Base-by-base conservation (phyloP, 2,329 filamentous ascomycete genomes). In the Aschersonia sp. region DNA sequence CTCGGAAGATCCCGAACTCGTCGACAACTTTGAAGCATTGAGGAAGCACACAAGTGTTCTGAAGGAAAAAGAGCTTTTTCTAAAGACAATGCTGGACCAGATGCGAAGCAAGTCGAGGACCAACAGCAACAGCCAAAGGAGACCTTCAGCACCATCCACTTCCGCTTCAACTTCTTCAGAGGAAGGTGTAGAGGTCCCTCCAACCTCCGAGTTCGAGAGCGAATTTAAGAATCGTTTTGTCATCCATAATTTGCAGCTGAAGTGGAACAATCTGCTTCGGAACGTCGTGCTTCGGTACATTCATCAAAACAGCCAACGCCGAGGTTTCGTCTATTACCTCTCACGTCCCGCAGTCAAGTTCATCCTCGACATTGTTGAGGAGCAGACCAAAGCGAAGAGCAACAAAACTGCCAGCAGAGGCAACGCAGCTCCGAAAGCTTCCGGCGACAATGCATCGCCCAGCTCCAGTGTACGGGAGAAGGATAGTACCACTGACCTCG, bases 191-290 rank as follows among this genome's bases (percentile, higher is more conserved):
- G 81, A 87, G 53, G 75, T 83, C 2, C 79, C 81, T 3, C 78
- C 83, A 1, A 77, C 82, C 4, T 78, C 85, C 12, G 88, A 96
- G 54, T 90, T 90, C 55, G 82, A 86, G 45, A 95, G 85, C 63
- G 89, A 97, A 60, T 98, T 96, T 71, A 92, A 94, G 62, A 98
- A 98, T 60, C 85, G 92, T 2, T 98, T 98, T 68, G 90, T 97
- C 56, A 85, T 98, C 46, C 92, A 98, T 70, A 98, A 98, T 57
- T 78, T 94, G 61, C 92, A 98, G 59, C 70, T 98, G 49, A 98
- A 98, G 64, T 98, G 92, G 92, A 97, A 95, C 68, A 98, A 98
- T 57, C 79, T 89, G 9, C 68, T 98, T 39, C 81, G 92, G 50
- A 97, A 98, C 60, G 96, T 96, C 57, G 92, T 98, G 45, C 76